Conservation (phyloP, 1,139 yeast genomes). For the Nakaseomyces glabratus region DNA sequence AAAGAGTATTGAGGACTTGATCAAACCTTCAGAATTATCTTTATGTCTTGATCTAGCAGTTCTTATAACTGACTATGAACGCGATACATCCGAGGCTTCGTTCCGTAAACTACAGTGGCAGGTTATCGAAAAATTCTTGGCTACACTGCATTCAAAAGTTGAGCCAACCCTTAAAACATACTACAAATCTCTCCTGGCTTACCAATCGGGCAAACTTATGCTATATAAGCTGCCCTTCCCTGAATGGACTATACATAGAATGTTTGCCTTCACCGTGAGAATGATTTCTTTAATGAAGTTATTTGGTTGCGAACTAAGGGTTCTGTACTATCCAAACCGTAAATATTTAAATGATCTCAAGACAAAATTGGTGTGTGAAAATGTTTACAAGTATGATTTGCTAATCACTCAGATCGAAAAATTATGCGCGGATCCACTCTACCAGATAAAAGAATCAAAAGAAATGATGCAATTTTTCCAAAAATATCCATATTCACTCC, state of each 20-base stretch:
- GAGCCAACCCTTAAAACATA: constrained; percentile 19
- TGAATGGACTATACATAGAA: constrained; percentile 40
- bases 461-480: constrained; percentile 4
- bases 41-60: constrained; percentile 30
- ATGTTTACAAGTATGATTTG: constrained; percentile 22
- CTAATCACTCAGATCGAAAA: constrained; percentile 9
- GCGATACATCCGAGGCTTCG: constrained; percentile 23
- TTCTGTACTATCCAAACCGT: constrained; percentile 23
- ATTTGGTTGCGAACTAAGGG: constrained; percentile 18
- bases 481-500: constrained; percentile 5
- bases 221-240: constrained; percentile 26
- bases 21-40: constrained; percentile 32
- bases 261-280: constrained; percentile 33
- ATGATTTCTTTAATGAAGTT: constrained; percentile 17
- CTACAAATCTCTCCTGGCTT: constrained; percentile 9
- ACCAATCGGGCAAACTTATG: constrained; percentile 4
- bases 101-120: constrained; percentile 25
- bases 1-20: constrained; percentile 29
- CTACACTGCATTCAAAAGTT: constrained; percentile 18
- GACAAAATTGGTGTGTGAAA: constrained; percentile 20
- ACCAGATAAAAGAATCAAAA: constrained; percentile 3
- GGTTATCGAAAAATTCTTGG: constrained; percentile 21
- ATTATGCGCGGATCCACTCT: constrained; percentile 1
- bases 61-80: constrained; percentile 21
- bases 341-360: constrained; percentile 14